Evolutionary conservation across 768 basidiomycete species (phyloP).

Genomic region (Krasilnikovozyma curviuscula): DNA sequence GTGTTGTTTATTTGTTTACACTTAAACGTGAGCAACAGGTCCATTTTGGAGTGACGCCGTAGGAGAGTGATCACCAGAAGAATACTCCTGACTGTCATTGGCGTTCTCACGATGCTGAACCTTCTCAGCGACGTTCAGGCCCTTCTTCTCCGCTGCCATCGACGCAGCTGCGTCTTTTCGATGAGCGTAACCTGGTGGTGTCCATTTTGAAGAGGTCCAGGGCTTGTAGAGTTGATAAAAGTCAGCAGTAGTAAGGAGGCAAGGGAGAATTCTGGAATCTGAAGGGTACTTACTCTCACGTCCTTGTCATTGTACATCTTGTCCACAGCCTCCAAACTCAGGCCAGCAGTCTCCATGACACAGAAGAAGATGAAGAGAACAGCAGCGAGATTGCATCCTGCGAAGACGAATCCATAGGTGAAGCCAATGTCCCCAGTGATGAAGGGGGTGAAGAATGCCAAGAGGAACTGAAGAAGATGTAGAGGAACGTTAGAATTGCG

Average conservation of each 20-base stretch:
- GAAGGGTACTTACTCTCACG: conserved; percentile 13
- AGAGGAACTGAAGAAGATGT: conserved; percentile 33
- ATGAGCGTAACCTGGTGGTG: conserved; percentile 35
- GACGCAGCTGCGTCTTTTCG: too few relatives aligned
- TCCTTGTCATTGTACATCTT: conserved; percentile 23
- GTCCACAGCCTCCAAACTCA: conserved; percentile 48
- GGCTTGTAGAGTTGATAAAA: conserved; percentile 44
- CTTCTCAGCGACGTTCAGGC: too few relatives aligned
- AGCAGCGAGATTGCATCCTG: conserved; percentile 33
- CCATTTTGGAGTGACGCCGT: too few relatives aligned
- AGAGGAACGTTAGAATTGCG: conserved; percentile 24
- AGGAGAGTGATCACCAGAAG: too few relatives aligned
- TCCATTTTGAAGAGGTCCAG: conserved; percentile 46
- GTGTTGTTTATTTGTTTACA: too few relatives aligned
- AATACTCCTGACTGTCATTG: too few relatives aligned
- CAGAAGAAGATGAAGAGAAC: conserved; percentile 48
- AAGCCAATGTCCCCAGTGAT: conserved; percentile 40
- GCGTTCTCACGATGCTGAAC: too few relatives aligned
- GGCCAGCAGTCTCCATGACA: conserved; percentile 51
- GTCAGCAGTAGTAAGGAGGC: conserved; percentile 35
- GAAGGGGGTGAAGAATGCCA: conserved; percentile 64
- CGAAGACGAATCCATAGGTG: conserved; percentile 53
- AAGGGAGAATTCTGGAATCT: not conserved
- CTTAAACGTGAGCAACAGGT: too few relatives aligned
- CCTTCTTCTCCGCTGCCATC: too few relatives aligned